A percentile compares a stretch with the other conserved stretches of the same genome.
Evolutionary conservation across 129 eudicot genomes (phyloP).

Genomic region (Escallonia herrerae): DNA sequence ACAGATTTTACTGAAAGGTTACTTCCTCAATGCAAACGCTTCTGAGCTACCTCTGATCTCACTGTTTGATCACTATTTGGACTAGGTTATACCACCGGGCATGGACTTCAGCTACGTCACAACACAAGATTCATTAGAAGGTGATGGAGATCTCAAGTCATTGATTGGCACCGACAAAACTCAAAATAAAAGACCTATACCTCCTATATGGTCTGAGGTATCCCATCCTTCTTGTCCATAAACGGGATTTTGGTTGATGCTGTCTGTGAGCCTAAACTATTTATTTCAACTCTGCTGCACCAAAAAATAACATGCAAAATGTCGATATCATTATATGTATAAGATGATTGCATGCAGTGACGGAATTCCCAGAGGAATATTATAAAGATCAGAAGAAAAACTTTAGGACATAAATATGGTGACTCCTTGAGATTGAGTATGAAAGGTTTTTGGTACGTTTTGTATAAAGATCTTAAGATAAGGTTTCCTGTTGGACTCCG

Average conservation of each 20-base stretch:
- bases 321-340: too few species aligned
- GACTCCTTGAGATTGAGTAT: too few species aligned
- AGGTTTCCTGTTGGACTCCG: not conserved
- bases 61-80: conserved; percentile 6
- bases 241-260: not conserved
- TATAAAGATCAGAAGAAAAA: too few species aligned
- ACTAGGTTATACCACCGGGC: conserved; percentile 81
- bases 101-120: conserved; percentile 84
- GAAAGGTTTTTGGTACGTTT: too few species aligned
- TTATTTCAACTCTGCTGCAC: too few species aligned
- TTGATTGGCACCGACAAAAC: conserved; percentile 50
- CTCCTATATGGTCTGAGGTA: conserved; percentile 85
- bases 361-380: too few species aligned
- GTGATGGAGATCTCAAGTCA: conserved; percentile 63
- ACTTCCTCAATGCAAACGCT: not conserved
- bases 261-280: not conserved
- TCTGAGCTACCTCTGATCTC: not conserved
- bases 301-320: too few species aligned
- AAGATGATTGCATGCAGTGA: too few species aligned
- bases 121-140: conserved; percentile 42
- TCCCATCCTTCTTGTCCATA: conserved; percentile 15
- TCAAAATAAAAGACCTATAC: conserved; percentile 52
- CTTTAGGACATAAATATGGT: too few species aligned
- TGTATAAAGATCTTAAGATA: not conserved
- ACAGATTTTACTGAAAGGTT: too few species aligned